These are phyloP conservation scores for Periconia macrospinosa DNA, from an alignment of 2,329 filamentous ascomycete genomes.

Conservation along the genomic window DNA sequence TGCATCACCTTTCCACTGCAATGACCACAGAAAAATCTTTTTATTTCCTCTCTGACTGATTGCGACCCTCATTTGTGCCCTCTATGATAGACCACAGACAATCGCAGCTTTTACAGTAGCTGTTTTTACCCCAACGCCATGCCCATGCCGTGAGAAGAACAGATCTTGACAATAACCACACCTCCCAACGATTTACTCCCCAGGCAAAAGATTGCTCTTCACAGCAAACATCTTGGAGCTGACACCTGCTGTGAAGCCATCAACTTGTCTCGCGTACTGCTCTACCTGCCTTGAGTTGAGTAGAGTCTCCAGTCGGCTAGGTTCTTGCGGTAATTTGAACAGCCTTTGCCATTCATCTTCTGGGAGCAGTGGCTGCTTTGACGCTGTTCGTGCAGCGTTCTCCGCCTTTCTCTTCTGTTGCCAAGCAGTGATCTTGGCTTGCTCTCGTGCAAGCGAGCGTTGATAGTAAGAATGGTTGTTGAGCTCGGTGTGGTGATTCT, in stretches of 20 bases:
- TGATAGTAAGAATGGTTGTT: slow-evolving; percentile 99
- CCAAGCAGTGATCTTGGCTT: slow-evolving; percentile 95
- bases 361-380: slow-evolving; percentile 85
- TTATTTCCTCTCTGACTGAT: background rate
- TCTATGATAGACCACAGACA: slow-evolving; percentile 25
- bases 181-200: slow-evolving; percentile 44
- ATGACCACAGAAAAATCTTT: background rate
- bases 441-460: slow-evolving; percentile 88
- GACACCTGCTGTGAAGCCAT: slow-evolving; percentile 89
- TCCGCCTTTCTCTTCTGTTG: slow-evolving; percentile 95
- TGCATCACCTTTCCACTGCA: background rate
- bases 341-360: slow-evolving; percentile 98
- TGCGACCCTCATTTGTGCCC: slow-evolving; percentile 7
- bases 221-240: slow-evolving; percentile 98
- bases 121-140: slow-evolving; percentile 38
- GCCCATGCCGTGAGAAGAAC: slow-evolving; percentile 42
- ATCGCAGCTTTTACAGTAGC: slow-evolving; percentile 18
- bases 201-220: slow-evolving; percentile 67
- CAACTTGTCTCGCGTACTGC: slow-evolving; percentile 96
- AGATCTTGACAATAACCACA: slow-evolving; percentile 28
- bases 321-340: slow-evolving; percentile 97
- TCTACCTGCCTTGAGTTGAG: slow-evolving; percentile 95
- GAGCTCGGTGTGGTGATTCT: slow-evolving; percentile 96
- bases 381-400: slow-evolving; percentile 79
- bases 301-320: slow-evolving; percentile 89